Conservation (phyloP, 495 filamentous ascomycete genomes). For the Talaromyces proteolyticus region DNA sequence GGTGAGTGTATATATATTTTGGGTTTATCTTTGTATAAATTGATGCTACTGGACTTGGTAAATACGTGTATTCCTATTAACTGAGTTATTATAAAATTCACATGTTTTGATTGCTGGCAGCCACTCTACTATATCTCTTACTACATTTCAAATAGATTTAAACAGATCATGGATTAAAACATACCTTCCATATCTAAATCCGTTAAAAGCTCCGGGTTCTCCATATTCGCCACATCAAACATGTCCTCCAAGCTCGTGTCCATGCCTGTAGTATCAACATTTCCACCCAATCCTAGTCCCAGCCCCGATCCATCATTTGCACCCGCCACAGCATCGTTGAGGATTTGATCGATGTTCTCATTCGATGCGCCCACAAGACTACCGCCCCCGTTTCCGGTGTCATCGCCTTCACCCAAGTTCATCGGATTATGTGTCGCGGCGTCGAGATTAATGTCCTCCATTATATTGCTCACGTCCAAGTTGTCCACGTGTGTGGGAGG, state of each 20-base stretch:
- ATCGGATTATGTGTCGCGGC: constrained; percentile 30
- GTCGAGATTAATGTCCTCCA: constrained; percentile 31
- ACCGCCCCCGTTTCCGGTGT: constrained; percentile 9
- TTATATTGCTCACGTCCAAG: constrained; percentile 35
- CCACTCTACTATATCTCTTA: neutral
- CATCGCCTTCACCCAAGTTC: constrained; percentile 18
- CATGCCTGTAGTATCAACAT: constrained; percentile 20
- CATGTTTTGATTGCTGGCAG: no score
- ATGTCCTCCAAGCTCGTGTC: constrained; percentile 42
- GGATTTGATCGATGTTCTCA: constrained; percentile 41
- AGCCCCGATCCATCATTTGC: constrained; percentile 20
- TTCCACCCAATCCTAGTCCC: neutral
- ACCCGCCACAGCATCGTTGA: constrained; percentile 34
- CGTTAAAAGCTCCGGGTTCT: constrained; percentile 38
- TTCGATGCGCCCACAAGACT: constrained; percentile 17
- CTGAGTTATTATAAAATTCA: no score
- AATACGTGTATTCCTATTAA: no score
- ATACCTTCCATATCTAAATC: constrained; percentile 47
- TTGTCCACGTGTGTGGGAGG: constrained; percentile 34
- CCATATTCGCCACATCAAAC: constrained; percentile 42
- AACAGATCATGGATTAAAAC: constrained; percentile 19
- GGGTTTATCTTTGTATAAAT: no score
- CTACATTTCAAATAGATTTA: neutral
- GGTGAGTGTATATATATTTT: no score
- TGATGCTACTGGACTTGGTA: no score